phyloP scores from a whole-genome alignment of 2,329 filamentous ascomycete genomes.

The Cadophora sp. region DNA sequence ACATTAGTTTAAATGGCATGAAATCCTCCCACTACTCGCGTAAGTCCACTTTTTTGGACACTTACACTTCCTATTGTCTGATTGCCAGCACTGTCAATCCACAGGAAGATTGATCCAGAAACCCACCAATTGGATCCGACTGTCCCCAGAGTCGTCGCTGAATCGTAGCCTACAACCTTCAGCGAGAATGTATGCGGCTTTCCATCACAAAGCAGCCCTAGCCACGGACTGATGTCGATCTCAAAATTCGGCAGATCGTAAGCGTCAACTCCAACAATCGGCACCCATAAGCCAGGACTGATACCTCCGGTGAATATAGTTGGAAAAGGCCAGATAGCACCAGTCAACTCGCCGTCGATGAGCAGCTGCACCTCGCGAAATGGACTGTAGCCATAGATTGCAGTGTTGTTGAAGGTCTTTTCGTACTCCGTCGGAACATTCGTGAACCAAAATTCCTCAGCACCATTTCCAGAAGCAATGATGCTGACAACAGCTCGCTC shows the following conservation, averaged over 20 bases:
- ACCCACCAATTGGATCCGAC: conserved; percentile 74
- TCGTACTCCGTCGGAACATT: conserved; percentile 71
- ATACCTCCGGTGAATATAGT: conserved; percentile 81
- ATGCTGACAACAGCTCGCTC: conserved; percentile 74
- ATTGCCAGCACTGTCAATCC: conserved; percentile 47
- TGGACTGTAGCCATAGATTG: conserved; percentile 68
- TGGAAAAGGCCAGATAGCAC: conserved; percentile 79
- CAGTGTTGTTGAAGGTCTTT: conserved; percentile 60
- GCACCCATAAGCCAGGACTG: conserved; percentile 75
- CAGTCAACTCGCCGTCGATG: conserved; percentile 73
- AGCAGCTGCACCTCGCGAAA: conserved; percentile 78
- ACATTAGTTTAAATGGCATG: background rate
- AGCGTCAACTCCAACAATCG: conserved; percentile 75
- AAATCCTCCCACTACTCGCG: background rate
- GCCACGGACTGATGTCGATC: conserved; percentile 78
- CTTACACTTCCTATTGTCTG: conserved; percentile 28
- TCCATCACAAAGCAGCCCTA: conserved; percentile 71
- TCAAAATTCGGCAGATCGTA: conserved; percentile 80
- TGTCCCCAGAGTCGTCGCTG: conserved; percentile 53
- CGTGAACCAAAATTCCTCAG: conserved; percentile 86
- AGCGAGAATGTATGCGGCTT: conserved; percentile 69
- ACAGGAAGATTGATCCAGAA: conserved; percentile 77
- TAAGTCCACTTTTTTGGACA: background rate
- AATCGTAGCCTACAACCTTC: conserved; percentile 66
- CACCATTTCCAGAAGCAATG: conserved; percentile 73